Conservation (phyloP, 352 stramenopile genomes). For the Phytophthora tubulina region DNA sequence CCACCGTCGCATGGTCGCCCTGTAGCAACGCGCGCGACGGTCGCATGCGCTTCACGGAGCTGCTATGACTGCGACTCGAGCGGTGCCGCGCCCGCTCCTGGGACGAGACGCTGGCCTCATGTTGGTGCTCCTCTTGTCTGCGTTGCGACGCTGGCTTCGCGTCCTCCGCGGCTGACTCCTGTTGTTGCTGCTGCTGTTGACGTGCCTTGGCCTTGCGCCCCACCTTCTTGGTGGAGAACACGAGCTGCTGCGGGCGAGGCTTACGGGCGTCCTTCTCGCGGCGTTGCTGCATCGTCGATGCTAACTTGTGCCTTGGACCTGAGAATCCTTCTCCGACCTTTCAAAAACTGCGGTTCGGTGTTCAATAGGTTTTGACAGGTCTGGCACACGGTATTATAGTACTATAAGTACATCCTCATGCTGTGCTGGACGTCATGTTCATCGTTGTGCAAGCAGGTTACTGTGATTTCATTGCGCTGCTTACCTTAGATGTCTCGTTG, state of each 20-base stretch:
- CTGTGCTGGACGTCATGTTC: too few species aligned
- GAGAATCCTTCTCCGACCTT: constrained; percentile 34
- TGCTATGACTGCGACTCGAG: constrained; percentile 37
- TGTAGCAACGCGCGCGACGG: constrained; percentile 79
- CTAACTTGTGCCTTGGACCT: neutral
- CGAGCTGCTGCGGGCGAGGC: constrained; percentile 49
- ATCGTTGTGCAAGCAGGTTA: too few species aligned
- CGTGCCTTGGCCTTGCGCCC: constrained; percentile 38
- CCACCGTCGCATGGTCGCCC: constrained; percentile 72
- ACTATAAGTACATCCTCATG: too few species aligned
- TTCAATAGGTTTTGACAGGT: constrained; percentile 20
- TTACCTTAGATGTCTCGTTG: too few species aligned
- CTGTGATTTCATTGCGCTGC: too few species aligned
- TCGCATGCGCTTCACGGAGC: constrained; percentile 64
- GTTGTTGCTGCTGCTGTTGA: constrained; percentile 33
- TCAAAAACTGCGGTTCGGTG: constrained; percentile 11
- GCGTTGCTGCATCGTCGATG: constrained; percentile 31
- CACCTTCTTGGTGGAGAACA: constrained; percentile 79
- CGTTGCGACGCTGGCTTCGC: constrained; percentile 11
- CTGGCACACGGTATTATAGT: too few species aligned
- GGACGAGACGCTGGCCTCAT: constrained; percentile 16
- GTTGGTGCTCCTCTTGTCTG: constrained; percentile 22
- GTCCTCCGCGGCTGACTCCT: constrained; percentile 12
- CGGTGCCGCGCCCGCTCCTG: constrained; percentile 27
- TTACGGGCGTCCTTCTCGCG: constrained; percentile 41